Conservation (phyloP, 1,284 basidiomycete genomes). For the Ganoderma resinaceum region DNA sequence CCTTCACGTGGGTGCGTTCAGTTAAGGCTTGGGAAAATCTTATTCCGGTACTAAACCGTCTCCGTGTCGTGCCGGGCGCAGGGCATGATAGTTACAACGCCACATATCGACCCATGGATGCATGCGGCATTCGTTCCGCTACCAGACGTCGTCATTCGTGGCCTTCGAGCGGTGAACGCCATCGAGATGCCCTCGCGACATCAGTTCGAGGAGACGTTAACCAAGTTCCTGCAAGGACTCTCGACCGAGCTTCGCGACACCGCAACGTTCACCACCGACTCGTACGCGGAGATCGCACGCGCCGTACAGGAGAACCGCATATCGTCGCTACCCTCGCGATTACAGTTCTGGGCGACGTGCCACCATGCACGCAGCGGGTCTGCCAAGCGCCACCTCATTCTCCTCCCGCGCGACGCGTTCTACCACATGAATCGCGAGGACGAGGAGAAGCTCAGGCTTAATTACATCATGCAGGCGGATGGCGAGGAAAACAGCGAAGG, state of each 20-base stretch:
- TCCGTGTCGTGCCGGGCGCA: conserved; percentile 36
- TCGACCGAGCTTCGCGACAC: conserved; percentile 65
- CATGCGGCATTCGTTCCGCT: conserved; percentile 65
- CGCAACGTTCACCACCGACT: conserved; percentile 59
- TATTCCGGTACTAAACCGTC: conserved; percentile 3
- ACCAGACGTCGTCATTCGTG: conserved; percentile 56
- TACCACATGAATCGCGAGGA: conserved; percentile 56
- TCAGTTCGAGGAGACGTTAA: conserved; percentile 58
- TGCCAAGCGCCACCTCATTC: conserved; percentile 58
- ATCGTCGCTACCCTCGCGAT: conserved; percentile 49
- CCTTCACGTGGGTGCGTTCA: conserved; percentile 39
- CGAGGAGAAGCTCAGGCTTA: conserved; percentile 53
- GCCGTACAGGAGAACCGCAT: conserved; percentile 50
- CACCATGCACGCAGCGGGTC: conserved; percentile 71
- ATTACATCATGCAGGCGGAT: conserved; percentile 53
- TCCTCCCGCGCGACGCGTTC: conserved; percentile 66
- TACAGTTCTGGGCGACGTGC: conserved; percentile 61
- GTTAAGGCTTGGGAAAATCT: not conserved
- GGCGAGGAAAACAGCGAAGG: conserved; percentile 36
- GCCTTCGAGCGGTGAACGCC: conserved; percentile 55
- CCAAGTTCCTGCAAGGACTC: conserved; percentile 58
- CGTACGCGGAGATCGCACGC: conserved; percentile 58
- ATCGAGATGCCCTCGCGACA: conserved; percentile 66
- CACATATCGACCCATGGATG: conserved; percentile 59
- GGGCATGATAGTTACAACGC: conserved; percentile 45